Evolutionary conservation across 1,139 yeast genomes (phyloP).

Genomic region (Eremothecium coryli): DNA sequence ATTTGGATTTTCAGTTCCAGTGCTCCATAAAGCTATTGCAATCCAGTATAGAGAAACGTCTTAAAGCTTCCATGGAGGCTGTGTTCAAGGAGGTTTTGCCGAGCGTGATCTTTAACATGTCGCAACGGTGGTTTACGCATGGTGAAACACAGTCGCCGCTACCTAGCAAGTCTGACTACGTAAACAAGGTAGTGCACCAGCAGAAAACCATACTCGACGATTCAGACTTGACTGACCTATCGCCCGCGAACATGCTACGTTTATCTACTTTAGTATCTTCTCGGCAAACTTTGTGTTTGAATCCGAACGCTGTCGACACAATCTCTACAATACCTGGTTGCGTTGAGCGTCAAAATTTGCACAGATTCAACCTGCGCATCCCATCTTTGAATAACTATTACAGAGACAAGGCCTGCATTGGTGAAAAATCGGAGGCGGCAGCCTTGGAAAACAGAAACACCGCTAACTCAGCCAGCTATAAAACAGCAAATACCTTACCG

Average conservation of each 20-base stretch:
- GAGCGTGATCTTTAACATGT: conserved; percentile 28
- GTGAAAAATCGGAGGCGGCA: conserved; percentile 8
- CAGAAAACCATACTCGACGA: conserved; percentile 21
- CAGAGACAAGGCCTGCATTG: conserved; percentile 9
- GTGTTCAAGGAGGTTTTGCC: conserved; percentile 30
- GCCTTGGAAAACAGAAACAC: conserved; percentile 12
- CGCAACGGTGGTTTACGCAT: conserved; percentile 27
- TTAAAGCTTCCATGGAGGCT: conserved; percentile 28
- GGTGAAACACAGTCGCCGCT: conserved; percentile 7
- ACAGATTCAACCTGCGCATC: conserved; percentile 29
- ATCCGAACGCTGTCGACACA: conserved; percentile 41
- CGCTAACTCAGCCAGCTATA: conserved; percentile 1
- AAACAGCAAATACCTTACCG: conserved; percentile 20
- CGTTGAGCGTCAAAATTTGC: conserved; percentile 33
- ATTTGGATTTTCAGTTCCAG: conserved; percentile 29
- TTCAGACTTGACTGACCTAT: conserved; percentile 35
- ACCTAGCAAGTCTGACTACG: conserved; percentile 1
- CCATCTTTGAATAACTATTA: conserved; percentile 27
- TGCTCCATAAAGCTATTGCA: conserved; percentile 30
- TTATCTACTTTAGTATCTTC: conserved; percentile 64
- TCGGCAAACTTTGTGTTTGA: conserved; percentile 67
- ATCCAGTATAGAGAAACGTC: conserved; percentile 28
- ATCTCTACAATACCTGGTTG: conserved; percentile 29
- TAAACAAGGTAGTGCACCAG: conserved; percentile 2
- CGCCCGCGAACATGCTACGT: conserved; percentile 63